phyloP scores from a whole-genome alignment of 768 basidiomycete genomes.

The Russula ochroleuca region DNA sequence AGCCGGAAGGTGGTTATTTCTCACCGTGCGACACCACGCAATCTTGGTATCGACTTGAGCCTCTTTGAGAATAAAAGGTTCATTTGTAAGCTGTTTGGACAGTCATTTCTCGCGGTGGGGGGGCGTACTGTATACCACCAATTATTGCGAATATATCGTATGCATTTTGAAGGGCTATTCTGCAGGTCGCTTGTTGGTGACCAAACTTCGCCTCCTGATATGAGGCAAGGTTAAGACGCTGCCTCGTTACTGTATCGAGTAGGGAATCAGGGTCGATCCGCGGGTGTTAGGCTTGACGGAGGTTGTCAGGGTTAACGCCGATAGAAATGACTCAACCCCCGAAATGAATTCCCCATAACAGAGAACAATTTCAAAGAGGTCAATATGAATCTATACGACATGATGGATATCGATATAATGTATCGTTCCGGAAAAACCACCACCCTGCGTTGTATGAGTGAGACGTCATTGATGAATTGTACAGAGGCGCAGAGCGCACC shows the following conservation, averaged over 20 bases:
- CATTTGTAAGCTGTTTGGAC: background rate
- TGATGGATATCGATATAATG: slow-evolving; percentile 22
- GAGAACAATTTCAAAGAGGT: background rate
- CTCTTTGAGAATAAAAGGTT: background rate
- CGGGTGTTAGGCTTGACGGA: no score
- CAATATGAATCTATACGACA: slow-evolving; percentile 3
- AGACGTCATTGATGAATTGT: background rate
- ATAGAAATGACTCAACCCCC: background rate
- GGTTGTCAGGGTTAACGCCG: background rate
- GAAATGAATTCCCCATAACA: background rate
- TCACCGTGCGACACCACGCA: background rate
- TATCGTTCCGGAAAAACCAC: slow-evolving; percentile 6
- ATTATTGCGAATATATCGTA: background rate
- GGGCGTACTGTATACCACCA: background rate
- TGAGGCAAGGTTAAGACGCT: background rate
- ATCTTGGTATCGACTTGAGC: background rate
- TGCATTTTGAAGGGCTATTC: background rate
- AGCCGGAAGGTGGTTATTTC: background rate
- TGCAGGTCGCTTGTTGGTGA: background rate
- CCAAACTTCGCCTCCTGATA: no score
- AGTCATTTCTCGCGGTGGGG: background rate
- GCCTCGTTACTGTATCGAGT: no score
- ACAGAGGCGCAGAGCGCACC: background rate
- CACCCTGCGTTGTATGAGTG: background rate
- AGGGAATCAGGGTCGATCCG: no score